Evolutionary conservation across 2,329 filamentous ascomycete genomes (phyloP).

Genomic region (Xenoacremonium recifei): DNA sequence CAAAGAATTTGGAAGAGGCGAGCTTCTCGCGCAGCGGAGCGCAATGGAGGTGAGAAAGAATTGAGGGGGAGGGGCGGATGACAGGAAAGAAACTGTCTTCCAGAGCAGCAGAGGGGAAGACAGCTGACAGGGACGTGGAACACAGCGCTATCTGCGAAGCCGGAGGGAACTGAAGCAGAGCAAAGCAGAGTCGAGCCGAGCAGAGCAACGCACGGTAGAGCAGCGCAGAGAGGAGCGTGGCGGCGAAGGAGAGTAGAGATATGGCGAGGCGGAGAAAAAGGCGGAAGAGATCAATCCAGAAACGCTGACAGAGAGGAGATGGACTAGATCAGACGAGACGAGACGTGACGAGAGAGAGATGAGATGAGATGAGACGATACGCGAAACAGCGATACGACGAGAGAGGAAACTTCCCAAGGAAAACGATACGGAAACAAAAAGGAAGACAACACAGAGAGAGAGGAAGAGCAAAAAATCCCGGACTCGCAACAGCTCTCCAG

Average conservation of each 20-base stretch:
- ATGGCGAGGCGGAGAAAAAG: too few species aligned
- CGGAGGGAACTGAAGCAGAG: constrained; percentile 7
- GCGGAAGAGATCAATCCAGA: too few species aligned
- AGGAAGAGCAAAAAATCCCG: constrained; percentile 18
- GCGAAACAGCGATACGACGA: not conserved
- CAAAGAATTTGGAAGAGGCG: constrained; percentile 8
- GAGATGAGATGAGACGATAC: not conserved
- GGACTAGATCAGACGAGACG: too few species aligned
- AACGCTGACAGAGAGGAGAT: too few species aligned
- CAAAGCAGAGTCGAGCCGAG: constrained; percentile 6
- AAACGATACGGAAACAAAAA: constrained; percentile 18
- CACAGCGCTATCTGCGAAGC: constrained; percentile 7
- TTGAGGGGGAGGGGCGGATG: too few species aligned
- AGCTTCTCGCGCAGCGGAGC: too few species aligned
- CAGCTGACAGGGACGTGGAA: constrained; percentile 1
- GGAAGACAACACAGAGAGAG: constrained; percentile 19
- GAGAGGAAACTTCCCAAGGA: constrained; percentile 4
- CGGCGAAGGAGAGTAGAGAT: too few species aligned
- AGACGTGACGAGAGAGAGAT: constrained; percentile 12
- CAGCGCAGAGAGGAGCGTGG: too few species aligned
- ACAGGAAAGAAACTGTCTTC: too few species aligned
- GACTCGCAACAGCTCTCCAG: constrained; percentile 22
- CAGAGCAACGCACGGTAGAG: too few species aligned
- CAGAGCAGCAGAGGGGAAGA: constrained; percentile 3
- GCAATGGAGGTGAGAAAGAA: too few species aligned